Conservation (phyloP, 768 basidiomycete genomes). For the Tubosaeta brunneosetosa region DNA sequence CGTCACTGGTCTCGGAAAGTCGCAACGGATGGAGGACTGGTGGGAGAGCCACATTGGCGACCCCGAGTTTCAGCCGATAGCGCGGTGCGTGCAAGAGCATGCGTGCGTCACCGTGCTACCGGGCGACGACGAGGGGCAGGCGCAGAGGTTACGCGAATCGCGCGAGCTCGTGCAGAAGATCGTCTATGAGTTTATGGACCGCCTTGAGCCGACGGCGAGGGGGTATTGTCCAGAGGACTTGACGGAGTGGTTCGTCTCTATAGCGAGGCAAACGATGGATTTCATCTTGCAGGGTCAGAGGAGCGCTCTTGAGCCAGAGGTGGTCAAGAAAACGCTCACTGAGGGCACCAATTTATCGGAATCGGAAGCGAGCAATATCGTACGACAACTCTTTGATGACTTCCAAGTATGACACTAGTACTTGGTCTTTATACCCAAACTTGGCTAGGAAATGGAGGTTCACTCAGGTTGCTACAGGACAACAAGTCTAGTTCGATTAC, state of each 20-base stretch:
- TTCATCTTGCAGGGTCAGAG: constrained; percentile 9
- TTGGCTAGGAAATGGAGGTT: neutral
- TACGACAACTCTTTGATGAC: constrained; percentile 11
- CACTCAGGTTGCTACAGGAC: neutral
- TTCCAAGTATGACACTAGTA: neutral
- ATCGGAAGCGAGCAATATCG: constrained; percentile 6
- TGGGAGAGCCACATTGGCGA: constrained; percentile 24
- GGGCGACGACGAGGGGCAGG: neutral
- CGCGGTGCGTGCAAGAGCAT: constrained; percentile 10
- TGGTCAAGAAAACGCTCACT: constrained; percentile 6
- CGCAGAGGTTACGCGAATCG: constrained; percentile 12
- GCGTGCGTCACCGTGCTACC: constrained; percentile 29
- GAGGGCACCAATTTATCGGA: constrained; percentile 9
- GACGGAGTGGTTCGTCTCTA: constrained; percentile 11
- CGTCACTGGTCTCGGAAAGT: constrained; percentile 35
- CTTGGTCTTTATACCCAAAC: neutral
- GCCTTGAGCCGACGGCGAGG: neutral
- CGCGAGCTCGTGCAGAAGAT: constrained; percentile 6
- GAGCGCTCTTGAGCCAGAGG: constrained; percentile 8
- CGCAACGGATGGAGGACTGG: constrained; percentile 30
- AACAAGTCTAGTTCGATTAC: constrained; percentile 2
- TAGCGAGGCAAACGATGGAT: constrained; percentile 14
- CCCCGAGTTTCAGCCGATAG: constrained; percentile 7
- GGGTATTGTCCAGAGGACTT: constrained; percentile 10
- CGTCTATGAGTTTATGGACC: constrained; percentile 7